Conservation (phyloP, 2,329 filamentous ascomycete species). For the Byssoonygena ceratinophila region DNA sequence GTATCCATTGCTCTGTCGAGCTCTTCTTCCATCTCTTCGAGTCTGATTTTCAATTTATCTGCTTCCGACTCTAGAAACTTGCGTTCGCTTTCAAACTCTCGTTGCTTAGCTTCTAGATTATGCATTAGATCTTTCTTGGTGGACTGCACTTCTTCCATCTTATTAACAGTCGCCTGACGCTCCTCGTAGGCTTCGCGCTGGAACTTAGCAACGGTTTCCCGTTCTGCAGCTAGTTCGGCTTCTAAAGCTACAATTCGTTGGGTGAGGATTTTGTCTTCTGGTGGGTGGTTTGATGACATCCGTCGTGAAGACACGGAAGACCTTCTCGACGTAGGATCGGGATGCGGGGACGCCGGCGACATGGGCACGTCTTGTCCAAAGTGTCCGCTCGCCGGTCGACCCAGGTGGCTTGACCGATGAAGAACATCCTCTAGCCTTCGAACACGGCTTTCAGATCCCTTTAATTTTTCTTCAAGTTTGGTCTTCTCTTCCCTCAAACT, state of each 20-base stretch:
- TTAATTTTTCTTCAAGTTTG: constrained; percentile 61
- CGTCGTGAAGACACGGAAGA: constrained; percentile 53
- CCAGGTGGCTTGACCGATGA: constrained; percentile 62
- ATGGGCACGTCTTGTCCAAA: constrained; percentile 35
- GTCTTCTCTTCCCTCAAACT: constrained; percentile 74
- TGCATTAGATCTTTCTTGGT: constrained; percentile 89
- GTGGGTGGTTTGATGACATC: constrained; percentile 49
- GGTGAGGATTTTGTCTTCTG: constrained; percentile 51
- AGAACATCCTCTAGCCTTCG: constrained; percentile 83
- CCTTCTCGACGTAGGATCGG: constrained; percentile 41
- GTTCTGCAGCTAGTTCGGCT: constrained; percentile 63
- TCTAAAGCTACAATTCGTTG: constrained; percentile 60
- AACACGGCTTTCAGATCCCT: constrained; percentile 78
- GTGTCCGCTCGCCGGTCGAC: constrained; percentile 44
- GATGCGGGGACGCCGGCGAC: constrained; percentile 34
- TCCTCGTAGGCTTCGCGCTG: constrained; percentile 58
- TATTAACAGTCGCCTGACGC: constrained; percentile 52
- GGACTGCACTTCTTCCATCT: constrained; percentile 73
- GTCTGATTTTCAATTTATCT: constrained; percentile 59
- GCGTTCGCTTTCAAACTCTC: constrained; percentile 76
- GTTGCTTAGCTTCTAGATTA: constrained; percentile 86
- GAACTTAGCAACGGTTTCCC: constrained; percentile 53
- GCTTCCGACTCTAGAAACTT: constrained; percentile 74
- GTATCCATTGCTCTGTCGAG: constrained; percentile 75
- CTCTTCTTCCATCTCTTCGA: constrained; percentile 87